Evolutionary conservation across 768 basidiomycete genomes (phyloP).

Genomic region (Albatrellus ellisii): DNA sequence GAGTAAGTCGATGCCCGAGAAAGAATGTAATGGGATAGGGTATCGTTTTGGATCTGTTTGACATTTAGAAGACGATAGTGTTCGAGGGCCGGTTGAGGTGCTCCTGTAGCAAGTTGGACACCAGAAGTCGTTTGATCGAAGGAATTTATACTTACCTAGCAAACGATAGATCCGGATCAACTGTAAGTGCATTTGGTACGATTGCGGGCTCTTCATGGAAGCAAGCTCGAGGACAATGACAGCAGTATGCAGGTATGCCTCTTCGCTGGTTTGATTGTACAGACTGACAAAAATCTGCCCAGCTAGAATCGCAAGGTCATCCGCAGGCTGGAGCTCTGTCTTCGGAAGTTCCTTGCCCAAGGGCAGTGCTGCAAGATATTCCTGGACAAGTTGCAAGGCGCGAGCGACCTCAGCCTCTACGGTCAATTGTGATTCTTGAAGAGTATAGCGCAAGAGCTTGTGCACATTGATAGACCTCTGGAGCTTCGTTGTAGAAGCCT

Average conservation of each 20-base stretch:
- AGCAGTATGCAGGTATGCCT: conserved; percentile 50
- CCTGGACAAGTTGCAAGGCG: conserved; percentile 36
- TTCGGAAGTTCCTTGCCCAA: conserved; percentile 51
- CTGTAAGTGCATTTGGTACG: conserved; percentile 65
- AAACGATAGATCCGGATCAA: conserved; percentile 75
- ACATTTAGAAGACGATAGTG: conserved; percentile 70
- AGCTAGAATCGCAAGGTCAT: conserved; percentile 71
- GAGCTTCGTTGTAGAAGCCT: conserved; percentile 44
- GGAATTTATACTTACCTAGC: conserved; percentile 36
- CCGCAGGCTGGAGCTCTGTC: conserved; percentile 79
- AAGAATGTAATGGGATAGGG: conserved; percentile 73
- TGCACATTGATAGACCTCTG: conserved; percentile 58
- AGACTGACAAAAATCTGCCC: conserved; percentile 52
- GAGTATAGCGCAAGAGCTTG: conserved; percentile 58
- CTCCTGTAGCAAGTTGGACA: conserved; percentile 52
- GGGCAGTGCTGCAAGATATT: conserved; percentile 55
- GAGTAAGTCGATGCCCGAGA: conserved; percentile 73
- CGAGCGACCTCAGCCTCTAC: conserved; percentile 41
- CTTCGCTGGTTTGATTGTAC: conserved; percentile 44
- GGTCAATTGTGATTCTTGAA: conserved; percentile 35
- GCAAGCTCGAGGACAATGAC: conserved; percentile 60
- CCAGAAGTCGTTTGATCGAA: conserved; percentile 4
- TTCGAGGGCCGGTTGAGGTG: conserved; percentile 56
- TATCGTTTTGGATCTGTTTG: conserved; percentile 84
- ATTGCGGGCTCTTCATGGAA: conserved; percentile 57